Evolutionary conservation across 2,329 filamentous ascomycete genomes (phyloP).

Genomic region (Camillea tinctor): DNA sequence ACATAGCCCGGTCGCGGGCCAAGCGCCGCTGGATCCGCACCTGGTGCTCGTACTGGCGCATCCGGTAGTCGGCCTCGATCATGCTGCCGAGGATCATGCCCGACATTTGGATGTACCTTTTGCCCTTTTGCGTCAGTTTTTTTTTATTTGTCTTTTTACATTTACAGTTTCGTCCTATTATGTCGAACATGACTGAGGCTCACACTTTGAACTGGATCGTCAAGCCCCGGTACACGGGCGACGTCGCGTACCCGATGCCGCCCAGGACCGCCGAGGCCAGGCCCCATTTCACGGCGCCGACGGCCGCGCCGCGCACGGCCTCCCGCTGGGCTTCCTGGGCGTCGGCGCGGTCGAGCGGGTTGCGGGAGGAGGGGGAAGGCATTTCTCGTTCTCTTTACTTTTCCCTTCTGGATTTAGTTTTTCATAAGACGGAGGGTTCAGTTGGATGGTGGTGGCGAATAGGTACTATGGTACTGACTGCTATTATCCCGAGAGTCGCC

Average conservation of each 20-base stretch:
- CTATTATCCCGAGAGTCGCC: too few relatives aligned
- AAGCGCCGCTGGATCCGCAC: conserved; percentile 65
- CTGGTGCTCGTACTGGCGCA: conserved; percentile 65
- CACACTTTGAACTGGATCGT: conserved; percentile 79
- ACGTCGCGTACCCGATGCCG: conserved; percentile 60
- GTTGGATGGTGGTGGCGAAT: too few relatives aligned
- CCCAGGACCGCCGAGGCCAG: conserved; percentile 61
- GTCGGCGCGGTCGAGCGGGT: conserved; percentile 62
- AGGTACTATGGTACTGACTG: too few relatives aligned
- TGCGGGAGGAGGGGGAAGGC: conserved; percentile 41
- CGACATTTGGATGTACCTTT: conserved; percentile 79
- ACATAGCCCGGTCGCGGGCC: conserved; percentile 63
- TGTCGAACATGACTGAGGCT: too few relatives aligned
- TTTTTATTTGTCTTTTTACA: not conserved
- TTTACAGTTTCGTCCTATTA: not conserved
- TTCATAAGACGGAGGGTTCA: too few relatives aligned
- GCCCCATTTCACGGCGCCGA: conserved; percentile 73
- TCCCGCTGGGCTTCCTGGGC: conserved; percentile 70
- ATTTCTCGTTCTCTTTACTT: not conserved
- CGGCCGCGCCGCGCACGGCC: conserved; percentile 63
- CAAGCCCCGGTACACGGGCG: conserved; percentile 69
- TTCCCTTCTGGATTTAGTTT: too few relatives aligned
- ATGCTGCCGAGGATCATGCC: conserved; percentile 78
- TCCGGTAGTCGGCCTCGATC: conserved; percentile 69
- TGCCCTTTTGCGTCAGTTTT: not conserved